These are phyloP conservation scores for Cocos nucifera DNA, from an alignment of 176 grass and related monocot species.

Conservation along the genomic window DNA sequence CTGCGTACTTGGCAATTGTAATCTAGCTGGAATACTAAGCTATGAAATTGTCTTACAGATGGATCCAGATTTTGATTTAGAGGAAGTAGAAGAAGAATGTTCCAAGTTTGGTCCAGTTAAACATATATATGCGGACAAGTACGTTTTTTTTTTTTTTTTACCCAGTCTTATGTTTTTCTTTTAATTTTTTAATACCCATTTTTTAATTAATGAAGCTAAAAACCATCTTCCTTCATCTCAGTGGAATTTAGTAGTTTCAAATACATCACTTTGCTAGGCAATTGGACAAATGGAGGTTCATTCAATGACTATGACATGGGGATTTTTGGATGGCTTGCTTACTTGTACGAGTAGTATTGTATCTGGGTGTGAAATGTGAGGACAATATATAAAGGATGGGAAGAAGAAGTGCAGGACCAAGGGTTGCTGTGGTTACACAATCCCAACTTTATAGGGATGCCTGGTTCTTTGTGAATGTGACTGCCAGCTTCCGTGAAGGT, in stretches of 20 bases:
- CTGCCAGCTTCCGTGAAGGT: no score
- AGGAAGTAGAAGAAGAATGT: constrained; percentile 80
- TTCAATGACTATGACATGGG: no score
- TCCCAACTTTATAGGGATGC: no score
- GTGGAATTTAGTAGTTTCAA: neutral
- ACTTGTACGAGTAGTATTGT: no score
- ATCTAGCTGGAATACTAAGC: neutral
- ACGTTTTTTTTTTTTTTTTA: constrained; percentile 9
- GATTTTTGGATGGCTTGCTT: no score
- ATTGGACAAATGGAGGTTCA: neutral
- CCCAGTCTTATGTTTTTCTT: neutral
- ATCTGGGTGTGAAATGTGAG: no score
- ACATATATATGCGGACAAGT: constrained; percentile 88
- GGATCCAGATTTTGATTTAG: constrained; percentile 83
- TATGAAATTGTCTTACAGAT: constrained; percentile 26
- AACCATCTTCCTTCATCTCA: no score
- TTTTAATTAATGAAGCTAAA: neutral
- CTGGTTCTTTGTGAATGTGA: no score
- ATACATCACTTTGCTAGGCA: neutral
- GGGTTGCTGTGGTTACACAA: no score
- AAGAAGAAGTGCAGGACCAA: no score
- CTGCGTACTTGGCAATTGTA: neutral
- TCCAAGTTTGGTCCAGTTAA: constrained; percentile 64
- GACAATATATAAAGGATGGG: no score
- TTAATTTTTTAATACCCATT: no score